Evolutionary conservation across 345 rosid genomes (phyloP), one percentile per base, ranked within the genome.

Genomic region (Pseudoturritis turrita): DNA sequence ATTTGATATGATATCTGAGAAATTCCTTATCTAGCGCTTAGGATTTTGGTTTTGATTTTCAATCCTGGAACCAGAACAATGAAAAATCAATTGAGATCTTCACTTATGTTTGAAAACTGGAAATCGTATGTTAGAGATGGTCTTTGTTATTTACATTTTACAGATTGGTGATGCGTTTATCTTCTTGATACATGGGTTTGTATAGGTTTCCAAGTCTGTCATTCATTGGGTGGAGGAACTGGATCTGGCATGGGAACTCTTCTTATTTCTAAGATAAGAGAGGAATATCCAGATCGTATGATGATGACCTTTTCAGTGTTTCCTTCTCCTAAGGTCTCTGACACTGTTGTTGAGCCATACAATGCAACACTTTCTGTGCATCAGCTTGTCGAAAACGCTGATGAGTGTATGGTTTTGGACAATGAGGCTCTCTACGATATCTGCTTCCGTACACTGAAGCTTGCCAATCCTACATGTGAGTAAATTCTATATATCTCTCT

Each of bases 221-320:
- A 78, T 63, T 78, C 81, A 3, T 63, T 78, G 74, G 81, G 81
- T 9, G 81, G 81, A 73, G 81, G 81, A 55, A 78, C 81, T 69
- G 78, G 78, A 50, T 78, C 81, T 78, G 81, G 78, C 11, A 78
- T 78, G 81, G 81, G 81, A 62, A 78, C 81, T n/a, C 63, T 78
- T 18, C 56, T 78, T 12, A 78, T 78, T 26, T 78, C 81, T 6
- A 78, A 78, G 72, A 78, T 78, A 0, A 78, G 81, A 57, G 81
- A 78, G 46, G 81, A 78, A 29, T 78, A 78, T 56, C 81, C 81
- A 31, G 81, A 78, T 13, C 81, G 81, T 60, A 78, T 78, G 81
- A 78, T 78, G 81, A 67, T 78, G 78, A 78, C 81, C 4, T 78
- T 78, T 10, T 78, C 81, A 0, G 81, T 78, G 45, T 78, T 78